phyloP scores from a whole-genome alignment of 495 filamentous ascomycete species.

The Lasiosphaeris hirsuta region DNA sequence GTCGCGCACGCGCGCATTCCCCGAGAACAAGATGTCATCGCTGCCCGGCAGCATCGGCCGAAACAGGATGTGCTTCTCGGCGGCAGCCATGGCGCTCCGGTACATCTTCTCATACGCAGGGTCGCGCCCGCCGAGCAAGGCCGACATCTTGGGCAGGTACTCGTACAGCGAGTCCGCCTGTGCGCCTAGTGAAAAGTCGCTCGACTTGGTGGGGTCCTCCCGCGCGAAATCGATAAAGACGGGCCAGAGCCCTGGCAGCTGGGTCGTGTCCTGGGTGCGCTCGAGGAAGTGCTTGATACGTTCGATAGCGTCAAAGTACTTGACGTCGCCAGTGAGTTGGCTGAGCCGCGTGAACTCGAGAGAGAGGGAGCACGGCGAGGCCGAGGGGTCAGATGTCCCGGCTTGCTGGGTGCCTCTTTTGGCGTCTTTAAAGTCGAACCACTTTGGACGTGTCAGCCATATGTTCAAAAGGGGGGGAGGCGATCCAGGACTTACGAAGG shows the following conservation, averaged over 20 bases:
- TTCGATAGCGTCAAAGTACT: slow-evolving; percentile 80
- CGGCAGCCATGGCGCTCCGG: slow-evolving; percentile 55
- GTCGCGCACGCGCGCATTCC: slow-evolving; percentile 28
- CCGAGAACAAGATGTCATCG: slow-evolving; percentile 63
- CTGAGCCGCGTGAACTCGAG: slow-evolving; percentile 82
- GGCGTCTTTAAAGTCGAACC: slow-evolving; percentile 69
- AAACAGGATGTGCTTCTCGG: slow-evolving; percentile 64
- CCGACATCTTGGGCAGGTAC: slow-evolving; percentile 71
- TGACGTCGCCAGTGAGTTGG: slow-evolving; percentile 71
- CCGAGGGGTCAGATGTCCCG: slow-evolving; percentile 42
- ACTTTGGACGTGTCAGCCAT: neutral
- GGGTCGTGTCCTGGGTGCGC: slow-evolving; percentile 59
- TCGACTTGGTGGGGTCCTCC: slow-evolving; percentile 26
- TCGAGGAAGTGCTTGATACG: slow-evolving; percentile 75
- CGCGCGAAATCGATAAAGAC: slow-evolving; percentile 33
- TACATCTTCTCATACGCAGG: slow-evolving; percentile 39
- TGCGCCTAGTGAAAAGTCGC: slow-evolving; percentile 66
- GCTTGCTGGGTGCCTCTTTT: slow-evolving; percentile 73
- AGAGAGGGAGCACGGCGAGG: slow-evolving; percentile 75
- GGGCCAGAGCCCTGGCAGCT: slow-evolving; percentile 61
- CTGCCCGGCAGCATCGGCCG: slow-evolving; percentile 54
- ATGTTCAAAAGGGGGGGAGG: neutral
- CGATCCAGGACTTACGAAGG: slow-evolving; percentile 35
- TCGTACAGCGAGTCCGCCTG: slow-evolving; percentile 85
- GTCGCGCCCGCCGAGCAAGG: slow-evolving; percentile 32